Percentiles rank a stretch among this genome's conserved stretches.
These are phyloP conservation scores for Berberis vulgaris DNA, from an alignment of 164 flowering plant genomes.

Conservation along the genomic window DNA sequence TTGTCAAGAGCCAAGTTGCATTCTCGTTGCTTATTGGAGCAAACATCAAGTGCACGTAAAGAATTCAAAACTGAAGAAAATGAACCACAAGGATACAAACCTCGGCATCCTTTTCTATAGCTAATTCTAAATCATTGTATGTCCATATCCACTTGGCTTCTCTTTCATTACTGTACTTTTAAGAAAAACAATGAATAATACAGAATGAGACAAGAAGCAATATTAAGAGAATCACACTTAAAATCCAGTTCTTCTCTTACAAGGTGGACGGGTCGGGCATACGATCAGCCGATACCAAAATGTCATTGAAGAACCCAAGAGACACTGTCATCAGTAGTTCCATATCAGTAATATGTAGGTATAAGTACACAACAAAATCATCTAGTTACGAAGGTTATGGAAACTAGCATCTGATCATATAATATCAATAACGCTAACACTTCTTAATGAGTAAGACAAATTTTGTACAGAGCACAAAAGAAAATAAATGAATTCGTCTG, in stretches of 20 bases:
- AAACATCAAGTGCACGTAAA: neutral
- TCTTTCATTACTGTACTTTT: conserved; percentile 25
- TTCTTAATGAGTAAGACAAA: neutral
- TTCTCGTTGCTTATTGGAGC: neutral
- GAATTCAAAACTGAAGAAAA: no score
- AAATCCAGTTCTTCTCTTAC: conserved; percentile 23
- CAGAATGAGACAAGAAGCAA: no score
- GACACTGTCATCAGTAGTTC: conserved; percentile 45
- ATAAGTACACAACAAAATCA: neutral
- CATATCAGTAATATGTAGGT: neutral
- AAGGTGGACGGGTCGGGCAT: conserved; percentile 36
- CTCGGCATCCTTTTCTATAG: conserved; percentile 48
- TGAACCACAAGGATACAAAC: conserved; percentile 14
- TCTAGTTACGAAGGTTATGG: no score
- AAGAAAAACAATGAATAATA: neutral
- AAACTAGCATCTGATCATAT: no score
- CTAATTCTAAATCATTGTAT: conserved; percentile 19
- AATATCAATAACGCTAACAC: neutral
- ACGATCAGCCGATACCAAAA: conserved; percentile 48
- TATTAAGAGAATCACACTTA: neutral
- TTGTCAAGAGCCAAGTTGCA: neutral
- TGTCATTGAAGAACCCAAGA: conserved; percentile 85
- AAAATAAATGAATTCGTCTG: neutral
- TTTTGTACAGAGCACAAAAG: neutral
- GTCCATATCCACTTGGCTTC: conserved; percentile 55